These are phyloP conservation scores for Venustampulla echinocandica DNA, from an alignment of 495 filamentous ascomycete species.

Conservation along the genomic window DNA sequence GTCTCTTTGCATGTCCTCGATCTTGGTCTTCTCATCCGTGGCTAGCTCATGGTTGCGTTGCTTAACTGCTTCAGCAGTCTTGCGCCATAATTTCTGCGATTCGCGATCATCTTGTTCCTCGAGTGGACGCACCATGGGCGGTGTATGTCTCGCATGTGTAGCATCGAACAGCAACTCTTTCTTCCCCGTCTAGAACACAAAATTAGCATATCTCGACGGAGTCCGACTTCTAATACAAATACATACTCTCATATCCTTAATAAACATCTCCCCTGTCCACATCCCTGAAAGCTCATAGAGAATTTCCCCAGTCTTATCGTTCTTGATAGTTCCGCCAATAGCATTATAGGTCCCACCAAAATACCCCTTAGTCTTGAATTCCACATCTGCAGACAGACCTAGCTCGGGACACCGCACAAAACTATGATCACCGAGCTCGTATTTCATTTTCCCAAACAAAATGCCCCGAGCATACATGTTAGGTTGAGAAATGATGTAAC, in stretches of 20 bases:
- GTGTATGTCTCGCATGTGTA: slow-evolving; percentile 60
- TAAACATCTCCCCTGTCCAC: slow-evolving; percentile 91
- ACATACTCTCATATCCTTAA: slow-evolving; percentile 67
- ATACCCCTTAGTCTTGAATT: slow-evolving; percentile 98
- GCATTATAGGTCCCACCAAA: slow-evolving; percentile 94
- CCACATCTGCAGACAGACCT: slow-evolving; percentile 80
- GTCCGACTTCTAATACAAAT: no score
- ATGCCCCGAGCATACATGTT: slow-evolving; percentile 99
- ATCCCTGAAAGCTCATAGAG: slow-evolving; percentile 85
- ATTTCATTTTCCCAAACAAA: slow-evolving; percentile 98
- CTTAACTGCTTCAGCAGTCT: slow-evolving; percentile 70
- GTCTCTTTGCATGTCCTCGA: slow-evolving; percentile 84
- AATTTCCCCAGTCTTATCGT: slow-evolving; percentile 74
- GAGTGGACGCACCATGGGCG: slow-evolving; percentile 65
- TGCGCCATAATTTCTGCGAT: slow-evolving; percentile 78
- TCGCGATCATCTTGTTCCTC: slow-evolving; percentile 86
- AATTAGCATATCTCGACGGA: neutral
- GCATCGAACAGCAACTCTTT: slow-evolving; percentile 89
- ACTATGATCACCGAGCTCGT: slow-evolving; percentile 95
- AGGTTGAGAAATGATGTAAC: slow-evolving; percentile 90
- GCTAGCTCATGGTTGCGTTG: slow-evolving; percentile 79
- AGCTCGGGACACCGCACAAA: slow-evolving; percentile 87
- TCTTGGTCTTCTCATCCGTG: slow-evolving; percentile 89
- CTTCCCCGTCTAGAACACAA: slow-evolving; percentile 60
- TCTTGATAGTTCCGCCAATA: slow-evolving; percentile 86